Evolutionary conservation across 768 basidiomycete genomes (phyloP).

Genomic region (Termitomyces sp.): DNA sequence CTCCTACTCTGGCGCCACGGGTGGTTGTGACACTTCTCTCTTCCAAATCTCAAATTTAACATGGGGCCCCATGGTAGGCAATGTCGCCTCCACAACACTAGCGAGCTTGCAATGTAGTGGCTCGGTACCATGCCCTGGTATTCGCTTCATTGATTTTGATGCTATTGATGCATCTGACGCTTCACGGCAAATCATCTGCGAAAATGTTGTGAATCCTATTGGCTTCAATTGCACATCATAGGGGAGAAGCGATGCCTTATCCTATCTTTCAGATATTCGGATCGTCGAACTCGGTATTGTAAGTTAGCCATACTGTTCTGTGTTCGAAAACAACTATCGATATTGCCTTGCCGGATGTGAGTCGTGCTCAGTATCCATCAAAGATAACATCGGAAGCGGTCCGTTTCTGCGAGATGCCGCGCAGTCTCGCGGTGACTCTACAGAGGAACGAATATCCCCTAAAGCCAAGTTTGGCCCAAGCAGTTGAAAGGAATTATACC

Average conservation of each 20-base stretch:
- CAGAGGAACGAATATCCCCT: background rate
- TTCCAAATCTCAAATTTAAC: conserved; percentile 28
- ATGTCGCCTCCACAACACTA: conserved; percentile 16
- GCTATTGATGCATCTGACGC: conserved; percentile 11
- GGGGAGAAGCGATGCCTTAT: background rate
- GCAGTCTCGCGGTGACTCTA: background rate
- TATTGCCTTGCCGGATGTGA: background rate
- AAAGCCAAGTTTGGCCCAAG: background rate
- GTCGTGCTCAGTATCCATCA: background rate
- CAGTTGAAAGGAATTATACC: background rate
- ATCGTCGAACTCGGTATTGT: background rate
- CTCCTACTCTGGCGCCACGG: conserved; percentile 26
- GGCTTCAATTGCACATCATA: conserved; percentile 20
- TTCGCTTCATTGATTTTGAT: conserved; percentile 19
- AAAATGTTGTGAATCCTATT: conserved; percentile 17
- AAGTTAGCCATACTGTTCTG: background rate
- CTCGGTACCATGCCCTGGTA: conserved; percentile 23
- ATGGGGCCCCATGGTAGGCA: conserved; percentile 24
- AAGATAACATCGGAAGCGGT: background rate
- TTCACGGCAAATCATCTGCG: conserved; percentile 15
- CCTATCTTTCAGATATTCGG: background rate
- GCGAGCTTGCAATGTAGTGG: conserved; percentile 28
- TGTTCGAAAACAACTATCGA: background rate
- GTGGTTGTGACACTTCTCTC: conserved; percentile 27
- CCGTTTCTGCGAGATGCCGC: background rate